phyloP scores from a whole-genome alignment of 148 eudicot genomes.

The Bassia scoparia region DNA sequence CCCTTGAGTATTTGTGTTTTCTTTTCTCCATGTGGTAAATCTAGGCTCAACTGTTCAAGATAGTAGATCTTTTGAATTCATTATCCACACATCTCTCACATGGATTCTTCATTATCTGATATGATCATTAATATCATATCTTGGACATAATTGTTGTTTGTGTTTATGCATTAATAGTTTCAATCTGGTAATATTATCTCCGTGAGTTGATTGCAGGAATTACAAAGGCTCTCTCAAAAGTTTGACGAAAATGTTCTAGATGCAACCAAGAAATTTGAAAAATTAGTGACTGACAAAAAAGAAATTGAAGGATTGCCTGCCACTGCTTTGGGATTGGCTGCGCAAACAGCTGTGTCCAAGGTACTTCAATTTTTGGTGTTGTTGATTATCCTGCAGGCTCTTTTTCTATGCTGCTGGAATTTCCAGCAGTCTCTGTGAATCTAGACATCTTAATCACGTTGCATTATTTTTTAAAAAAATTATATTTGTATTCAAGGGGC shows the following conservation, averaged over 20 bases:
- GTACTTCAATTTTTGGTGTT: slow-evolving; percentile 33
- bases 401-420: neutral
- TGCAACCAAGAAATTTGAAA: slow-evolving; percentile 96
- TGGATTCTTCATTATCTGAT: neutral
- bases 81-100: neutral
- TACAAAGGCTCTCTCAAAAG: slow-evolving; percentile 76
- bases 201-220: slow-evolving; percentile 46
- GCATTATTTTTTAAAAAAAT: neutral
- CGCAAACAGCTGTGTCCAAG: slow-evolving; percentile 94
- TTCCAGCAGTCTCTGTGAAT: neutral
- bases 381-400: neutral
- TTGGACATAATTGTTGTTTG: neutral
- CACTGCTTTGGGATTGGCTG: slow-evolving; percentile 86
- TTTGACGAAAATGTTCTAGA: slow-evolving; percentile 94
- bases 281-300: slow-evolving; percentile 71
- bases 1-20: neutral
- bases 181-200: slow-evolving; percentile 7
- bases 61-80: neutral
- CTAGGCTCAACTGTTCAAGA: neutral
- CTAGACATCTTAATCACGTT: neutral
- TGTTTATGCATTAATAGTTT: neutral
- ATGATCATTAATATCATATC: neutral
- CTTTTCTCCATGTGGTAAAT: neutral
- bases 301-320: slow-evolving; percentile 92
- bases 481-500: slow-evolving; percentile 50